Percentiles rank a stretch among this genome's conserved stretches.
These are phyloP conservation scores for Pseudogymnoascus sp. DNA, from an alignment of 2,329 filamentous ascomycete genomes.

Conservation along the genomic window DNA sequence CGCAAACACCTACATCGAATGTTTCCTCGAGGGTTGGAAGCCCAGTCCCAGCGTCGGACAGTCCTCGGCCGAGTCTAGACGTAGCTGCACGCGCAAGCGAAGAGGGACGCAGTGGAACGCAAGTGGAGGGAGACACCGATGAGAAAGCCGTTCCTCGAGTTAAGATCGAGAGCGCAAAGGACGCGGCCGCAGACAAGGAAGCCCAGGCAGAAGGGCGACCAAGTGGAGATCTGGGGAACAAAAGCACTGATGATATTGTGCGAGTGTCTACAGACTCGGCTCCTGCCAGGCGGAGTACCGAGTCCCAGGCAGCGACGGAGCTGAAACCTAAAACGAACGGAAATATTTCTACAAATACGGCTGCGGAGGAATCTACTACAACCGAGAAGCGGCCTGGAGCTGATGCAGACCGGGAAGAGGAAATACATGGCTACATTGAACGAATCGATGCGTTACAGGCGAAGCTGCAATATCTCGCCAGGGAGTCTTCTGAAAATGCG, in stretches of 20 bases:
- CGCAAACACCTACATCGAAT: conserved; percentile 36
- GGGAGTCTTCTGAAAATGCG: conserved; percentile 68
- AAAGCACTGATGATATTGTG: background rate
- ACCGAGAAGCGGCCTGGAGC: conserved; percentile 25
- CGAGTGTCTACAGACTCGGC: background rate
- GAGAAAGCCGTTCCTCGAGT: background rate
- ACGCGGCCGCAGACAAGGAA: background rate
- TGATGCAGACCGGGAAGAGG: conserved; percentile 58
- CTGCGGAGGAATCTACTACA: background rate
- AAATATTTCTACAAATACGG: background rate
- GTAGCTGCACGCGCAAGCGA: conserved; percentile 22
- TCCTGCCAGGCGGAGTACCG: background rate
- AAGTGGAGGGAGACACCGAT: conserved; percentile 13
- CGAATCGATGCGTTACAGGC: conserved; percentile 85
- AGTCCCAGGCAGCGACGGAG: background rate
- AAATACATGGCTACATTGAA: conserved; percentile 76
- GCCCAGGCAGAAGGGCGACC: background rate
- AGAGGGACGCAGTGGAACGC: conserved; percentile 9
- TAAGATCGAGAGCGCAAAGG: background rate
- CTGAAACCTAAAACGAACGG: background rate
- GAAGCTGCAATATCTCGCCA: conserved; percentile 81
- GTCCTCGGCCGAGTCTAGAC: conserved; percentile 37
- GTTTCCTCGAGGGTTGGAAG: conserved; percentile 43
- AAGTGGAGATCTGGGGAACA: background rate
- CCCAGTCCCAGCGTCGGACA: conserved; percentile 37